These are phyloP conservation scores for Aspergillus taichungensis DNA, from an alignment of 495 filamentous ascomycete species.

Conservation along the genomic window DNA sequence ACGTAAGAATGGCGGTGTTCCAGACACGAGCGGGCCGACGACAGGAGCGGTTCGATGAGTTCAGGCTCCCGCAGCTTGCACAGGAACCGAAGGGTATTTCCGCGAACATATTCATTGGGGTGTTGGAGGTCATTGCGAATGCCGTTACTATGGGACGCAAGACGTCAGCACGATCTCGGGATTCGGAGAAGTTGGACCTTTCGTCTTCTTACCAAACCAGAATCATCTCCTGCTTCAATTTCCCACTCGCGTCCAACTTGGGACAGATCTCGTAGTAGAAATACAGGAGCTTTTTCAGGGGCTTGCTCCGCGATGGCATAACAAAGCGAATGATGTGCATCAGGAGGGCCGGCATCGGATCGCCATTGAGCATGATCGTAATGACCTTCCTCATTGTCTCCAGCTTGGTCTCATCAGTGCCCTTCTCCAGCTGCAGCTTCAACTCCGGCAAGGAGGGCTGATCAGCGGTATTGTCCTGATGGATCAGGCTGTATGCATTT, in stretches of 20 bases:
- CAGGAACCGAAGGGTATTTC: slow-evolving; percentile 92
- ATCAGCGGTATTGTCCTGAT: slow-evolving; percentile 90
- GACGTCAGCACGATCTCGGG: neutral
- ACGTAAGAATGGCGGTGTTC: slow-evolving; percentile 97
- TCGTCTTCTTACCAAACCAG: slow-evolving; percentile 74
- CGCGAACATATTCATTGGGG: slow-evolving; percentile 95
- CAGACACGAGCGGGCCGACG: slow-evolving; percentile 81
- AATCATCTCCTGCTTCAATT: slow-evolving; percentile 99
- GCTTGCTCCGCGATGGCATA: slow-evolving; percentile 94
- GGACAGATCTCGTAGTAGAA: slow-evolving; percentile 99
- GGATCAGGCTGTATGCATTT: slow-evolving; percentile 86
- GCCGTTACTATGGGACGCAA: slow-evolving; percentile 63
- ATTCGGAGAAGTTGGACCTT: neutral
- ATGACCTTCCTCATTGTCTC: slow-evolving; percentile 98
- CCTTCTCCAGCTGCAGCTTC: slow-evolving; percentile 91
- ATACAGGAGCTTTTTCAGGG: slow-evolving; percentile 96
- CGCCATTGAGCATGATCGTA: slow-evolving; percentile 95
- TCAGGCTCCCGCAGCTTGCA: slow-evolving; percentile 94
- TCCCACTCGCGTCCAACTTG: slow-evolving; percentile 82
- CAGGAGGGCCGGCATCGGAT: slow-evolving; percentile 86
- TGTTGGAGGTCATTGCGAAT: slow-evolving; percentile 97
- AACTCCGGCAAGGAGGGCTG: slow-evolving; percentile 84
- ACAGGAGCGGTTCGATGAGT: slow-evolving; percentile 89
- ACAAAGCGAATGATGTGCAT: slow-evolving; percentile 99
- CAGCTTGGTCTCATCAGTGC: slow-evolving; percentile 90